Base-by-base conservation (phyloP, 768 basidiomycete species). In the Psilocybe cyanescens region DNA sequence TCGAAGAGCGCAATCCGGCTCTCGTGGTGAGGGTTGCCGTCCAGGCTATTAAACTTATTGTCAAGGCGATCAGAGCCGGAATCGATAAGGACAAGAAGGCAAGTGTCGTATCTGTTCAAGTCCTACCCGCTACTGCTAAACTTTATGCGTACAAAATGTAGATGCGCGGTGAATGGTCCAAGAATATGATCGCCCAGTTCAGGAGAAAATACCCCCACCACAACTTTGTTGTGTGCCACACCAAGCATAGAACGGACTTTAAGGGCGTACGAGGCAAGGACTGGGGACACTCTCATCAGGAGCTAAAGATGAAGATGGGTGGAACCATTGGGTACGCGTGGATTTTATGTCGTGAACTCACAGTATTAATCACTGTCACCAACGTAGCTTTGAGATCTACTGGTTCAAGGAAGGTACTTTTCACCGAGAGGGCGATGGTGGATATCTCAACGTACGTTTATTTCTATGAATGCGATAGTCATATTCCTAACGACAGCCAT, bases 211-310 rank as follows among this genome's bases (percentile, higher is more conserved):
- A 62, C 41, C 69, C 66, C 8, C 31, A 61, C 8, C 65, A 57
- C 28, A 68, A 68, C 45, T 68, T 64, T 55, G 64, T 65, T 12
- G 54, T 70, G n/a, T 65, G 64, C 57, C 68, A 70, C 45, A 60
- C 57, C 16, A 60, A 65, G 24, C 67, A 70, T 45, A 57, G 45
- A 30, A 58, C 37, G 39, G 46, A 67, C 19, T 66, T 62, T 16
- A 41, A 58, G 2, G 68, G 67, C 11, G 50, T 47, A 16, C 54
- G 57, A n/a, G 67, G 65, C 28, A 59, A 64, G 37, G 65, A 70
- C 33, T 70, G 66, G 68, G 63, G 61, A 6, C 67, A 70, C 24
- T 46, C 41, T 19, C 65, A 66, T 39, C 41, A 65, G 5, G 68
- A 70, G 44, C 52, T 67, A 35, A 41, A 55, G 29, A 59, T 65